Conservation (phyloP, 148 eudicot genomes). For the Spergularia bocconei region DNA sequence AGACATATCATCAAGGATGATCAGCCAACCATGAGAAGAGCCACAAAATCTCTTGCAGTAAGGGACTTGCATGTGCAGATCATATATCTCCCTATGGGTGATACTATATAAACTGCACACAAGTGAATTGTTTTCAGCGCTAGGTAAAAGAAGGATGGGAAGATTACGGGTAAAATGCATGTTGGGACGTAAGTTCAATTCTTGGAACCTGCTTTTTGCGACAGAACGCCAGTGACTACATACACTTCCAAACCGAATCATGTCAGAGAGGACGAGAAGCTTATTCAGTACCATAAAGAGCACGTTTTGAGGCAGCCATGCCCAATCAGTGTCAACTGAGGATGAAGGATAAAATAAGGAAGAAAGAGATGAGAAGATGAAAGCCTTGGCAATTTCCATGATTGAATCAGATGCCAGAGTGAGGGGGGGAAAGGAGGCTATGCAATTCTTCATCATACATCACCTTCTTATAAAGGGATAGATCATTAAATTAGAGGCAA, state of each 20-base stretch:
- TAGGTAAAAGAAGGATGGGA: slow-evolving; percentile 13
- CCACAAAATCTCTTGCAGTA: slow-evolving; percentile 17
- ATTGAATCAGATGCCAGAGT: neutral
- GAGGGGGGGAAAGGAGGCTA: neutral
- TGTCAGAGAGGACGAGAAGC: slow-evolving; percentile 13
- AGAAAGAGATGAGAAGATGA: neutral
- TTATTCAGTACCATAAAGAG: slow-evolving; percentile 20
- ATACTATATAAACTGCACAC: slow-evolving; percentile 1
- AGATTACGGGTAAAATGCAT: slow-evolving; percentile 9
- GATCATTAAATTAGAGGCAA: neutral
- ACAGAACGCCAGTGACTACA: slow-evolving; percentile 16
- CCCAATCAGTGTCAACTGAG: slow-evolving; percentile 11
- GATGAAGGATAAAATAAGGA: neutral
- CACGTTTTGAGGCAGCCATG: slow-evolving; percentile 7
- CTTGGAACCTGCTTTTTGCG: slow-evolving; percentile 10
- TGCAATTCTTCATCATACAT: neutral
- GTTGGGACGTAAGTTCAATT: slow-evolving; percentile 8
- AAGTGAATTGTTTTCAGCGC: neutral
- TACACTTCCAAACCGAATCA: slow-evolving; percentile 13
- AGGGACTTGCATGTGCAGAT: slow-evolving; percentile 15
- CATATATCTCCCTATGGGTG: slow-evolving; percentile 9
- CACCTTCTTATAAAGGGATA: slow-evolving; percentile 5
- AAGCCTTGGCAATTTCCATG: slow-evolving; percentile 4
- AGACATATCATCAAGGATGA: slow-evolving; percentile 15
- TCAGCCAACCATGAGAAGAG: slow-evolving; percentile 26